phyloP scores from a whole-genome alignment of 768 basidiomycete genomes.

The Serendipita indica region DNA sequence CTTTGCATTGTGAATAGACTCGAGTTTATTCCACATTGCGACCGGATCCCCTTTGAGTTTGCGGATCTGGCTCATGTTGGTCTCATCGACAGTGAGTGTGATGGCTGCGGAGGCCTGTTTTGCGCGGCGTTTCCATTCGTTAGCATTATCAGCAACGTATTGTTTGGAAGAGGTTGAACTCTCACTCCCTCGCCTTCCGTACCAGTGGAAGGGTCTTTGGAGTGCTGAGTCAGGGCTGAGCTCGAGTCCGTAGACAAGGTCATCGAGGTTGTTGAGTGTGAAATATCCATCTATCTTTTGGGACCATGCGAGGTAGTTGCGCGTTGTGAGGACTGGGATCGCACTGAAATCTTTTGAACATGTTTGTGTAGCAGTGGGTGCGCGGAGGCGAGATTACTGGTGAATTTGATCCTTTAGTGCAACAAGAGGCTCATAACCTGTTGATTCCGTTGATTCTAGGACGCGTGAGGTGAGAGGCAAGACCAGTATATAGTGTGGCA shows the following conservation, averaged over 20 bases:
- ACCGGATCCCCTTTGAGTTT: neutral
- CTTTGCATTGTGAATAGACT: conserved; percentile 14
- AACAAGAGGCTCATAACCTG: too few relatives aligned
- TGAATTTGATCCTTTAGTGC: too few relatives aligned
- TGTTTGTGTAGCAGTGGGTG: too few relatives aligned
- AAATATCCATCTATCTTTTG: neutral
- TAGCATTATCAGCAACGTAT: too few relatives aligned
- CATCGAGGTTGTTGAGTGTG: neutral
- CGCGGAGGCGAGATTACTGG: too few relatives aligned
- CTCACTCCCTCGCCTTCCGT: neutral
- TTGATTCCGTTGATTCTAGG: too few relatives aligned
- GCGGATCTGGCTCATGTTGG: neutral
- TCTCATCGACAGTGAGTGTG: neutral
- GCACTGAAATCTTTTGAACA: neutral
- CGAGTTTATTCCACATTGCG: conserved; percentile 14
- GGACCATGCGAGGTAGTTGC: neutral
- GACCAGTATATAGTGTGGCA: too few relatives aligned
- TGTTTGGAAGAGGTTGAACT: too few relatives aligned
- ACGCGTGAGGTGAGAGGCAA: too few relatives aligned
- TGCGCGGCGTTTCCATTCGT: neutral
- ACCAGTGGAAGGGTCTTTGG: too few relatives aligned
- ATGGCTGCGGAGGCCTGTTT: neutral
- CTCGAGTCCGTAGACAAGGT: neutral
- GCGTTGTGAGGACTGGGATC: neutral
- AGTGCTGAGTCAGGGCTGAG: too few relatives aligned